A percentile compares a stretch with the other conserved stretches of the same genome.
These are phyloP conservation scores for Chenopodium suecicum DNA, from an alignment of 148 eudicot genomes.

Conservation along the genomic window DNA sequence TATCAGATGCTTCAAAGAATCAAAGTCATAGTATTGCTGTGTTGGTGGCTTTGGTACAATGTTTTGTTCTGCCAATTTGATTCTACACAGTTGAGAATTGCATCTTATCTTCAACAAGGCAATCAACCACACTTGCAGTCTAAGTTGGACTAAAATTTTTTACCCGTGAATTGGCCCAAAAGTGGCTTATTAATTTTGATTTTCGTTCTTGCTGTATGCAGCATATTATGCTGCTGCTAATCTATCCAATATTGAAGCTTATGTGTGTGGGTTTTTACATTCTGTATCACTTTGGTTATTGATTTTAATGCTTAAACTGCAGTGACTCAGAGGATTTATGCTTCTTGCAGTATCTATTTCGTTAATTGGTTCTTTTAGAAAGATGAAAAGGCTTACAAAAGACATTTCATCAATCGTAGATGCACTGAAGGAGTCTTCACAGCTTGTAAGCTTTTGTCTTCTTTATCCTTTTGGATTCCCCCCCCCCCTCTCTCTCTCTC, in stretches of 20 bases:
- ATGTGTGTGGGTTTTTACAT: neutral
- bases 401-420: slow-evolving; percentile 58
- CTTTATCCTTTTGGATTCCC: neutral
- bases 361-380: slow-evolving; percentile 74
- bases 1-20: no score
- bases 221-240: neutral
- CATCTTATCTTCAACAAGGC: no score
- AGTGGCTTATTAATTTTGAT: neutral
- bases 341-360: slow-evolving; percentile 77
- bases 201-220: neutral
- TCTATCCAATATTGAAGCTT: neutral
- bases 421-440: slow-evolving; percentile 75
- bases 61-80: no score
- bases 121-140: no score
- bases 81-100: no score
- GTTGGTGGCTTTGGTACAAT: no score
- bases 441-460: slow-evolving; percentile 57
- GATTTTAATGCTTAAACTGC: slow-evolving; percentile 14
- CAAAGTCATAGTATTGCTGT: no score
- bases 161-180: neutral
- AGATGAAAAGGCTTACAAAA: slow-evolving; percentile 70
- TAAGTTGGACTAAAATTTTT: no score
- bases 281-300: slow-evolving; percentile 3
- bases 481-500: neutral
- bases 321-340: slow-evolving; percentile 22